Conservation (phyloP, 352 stramenopile species). For the Peronospora farinosa region DNA sequence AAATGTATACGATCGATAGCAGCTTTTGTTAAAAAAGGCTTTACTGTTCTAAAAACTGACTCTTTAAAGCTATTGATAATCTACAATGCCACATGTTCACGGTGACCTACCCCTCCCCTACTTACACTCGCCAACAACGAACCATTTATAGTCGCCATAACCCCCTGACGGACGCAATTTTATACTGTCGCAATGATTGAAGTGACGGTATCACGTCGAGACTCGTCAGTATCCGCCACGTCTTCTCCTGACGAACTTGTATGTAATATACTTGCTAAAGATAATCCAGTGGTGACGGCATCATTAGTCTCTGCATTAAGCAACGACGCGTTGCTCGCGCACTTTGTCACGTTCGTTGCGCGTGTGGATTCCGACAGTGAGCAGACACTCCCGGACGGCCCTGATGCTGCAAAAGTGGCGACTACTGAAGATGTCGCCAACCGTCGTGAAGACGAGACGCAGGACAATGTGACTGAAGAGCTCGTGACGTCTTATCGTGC, state of each 20-base stretch:
- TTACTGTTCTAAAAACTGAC: too few species aligned
- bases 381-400: slow-evolving; percentile 35
- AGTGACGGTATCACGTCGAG: slow-evolving; percentile 32
- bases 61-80: too few species aligned
- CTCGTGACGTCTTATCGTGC: slow-evolving; percentile 75
- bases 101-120: too few species aligned
- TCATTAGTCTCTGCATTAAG: slow-evolving; percentile 57
- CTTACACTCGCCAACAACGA: background rate
- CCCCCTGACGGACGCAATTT: background rate
- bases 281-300: slow-evolving; percentile 44
- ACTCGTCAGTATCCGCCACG: slow-evolving; percentile 16
- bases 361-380: slow-evolving; percentile 31
- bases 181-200: slow-evolving; percentile 20
- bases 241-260: slow-evolving; percentile 34
- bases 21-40: too few species aligned
- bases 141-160: slow-evolving; percentile 6
- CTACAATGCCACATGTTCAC: too few species aligned
- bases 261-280: slow-evolving; percentile 41
- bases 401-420: slow-evolving; percentile 26
- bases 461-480: slow-evolving; percentile 46
- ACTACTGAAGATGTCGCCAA: slow-evolving; percentile 8
- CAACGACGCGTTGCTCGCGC: slow-evolving; percentile 49
- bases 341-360: slow-evolving; percentile 63
- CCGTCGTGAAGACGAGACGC: slow-evolving; percentile 26
- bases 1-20: too few species aligned